Percentiles rank a stretch among this genome's conserved stretches.
phyloP scores from a whole-genome alignment of 2,329 filamentous ascomycete species.

The Colletotrichum graminicola region DNA sequence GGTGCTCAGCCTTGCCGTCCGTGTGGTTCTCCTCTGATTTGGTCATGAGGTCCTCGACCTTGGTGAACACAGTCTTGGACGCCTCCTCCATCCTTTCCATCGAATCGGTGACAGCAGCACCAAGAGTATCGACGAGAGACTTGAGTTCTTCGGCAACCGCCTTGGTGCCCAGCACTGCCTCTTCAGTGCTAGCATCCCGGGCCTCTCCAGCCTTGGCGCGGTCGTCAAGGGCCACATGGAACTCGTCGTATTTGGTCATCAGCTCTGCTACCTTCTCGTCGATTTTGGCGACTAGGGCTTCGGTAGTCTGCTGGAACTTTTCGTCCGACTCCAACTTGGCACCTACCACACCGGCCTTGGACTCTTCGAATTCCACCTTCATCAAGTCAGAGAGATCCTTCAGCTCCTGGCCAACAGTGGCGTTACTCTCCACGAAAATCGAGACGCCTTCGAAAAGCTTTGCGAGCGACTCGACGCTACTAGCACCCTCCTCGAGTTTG shows the following conservation, averaged over 20 bases:
- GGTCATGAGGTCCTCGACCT: conserved; percentile 81
- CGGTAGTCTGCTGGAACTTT: conserved; percentile 73
- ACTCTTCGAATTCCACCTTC: conserved; percentile 88
- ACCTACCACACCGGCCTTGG: conserved; percentile 82
- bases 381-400: conserved; percentile 81
- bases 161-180: conserved; percentile 81
- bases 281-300: conserved; percentile 66
- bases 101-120: conserved; percentile 82
- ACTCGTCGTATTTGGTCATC: conserved; percentile 88
- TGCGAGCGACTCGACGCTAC: conserved; percentile 78
- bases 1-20: conserved; percentile 82
- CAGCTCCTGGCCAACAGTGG: conserved; percentile 70
- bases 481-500: conserved; percentile 81
- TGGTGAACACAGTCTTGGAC: conserved; percentile 85
- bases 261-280: conserved; percentile 80
- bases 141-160: conserved; percentile 88
- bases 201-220: conserved; percentile 80
- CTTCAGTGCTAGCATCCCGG: conserved; percentile 78
- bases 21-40: conserved; percentile 82
- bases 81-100: conserved; percentile 90
- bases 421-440: conserved; percentile 71
- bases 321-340: conserved; percentile 87
- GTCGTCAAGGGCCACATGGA: conserved; percentile 79
- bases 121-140: conserved; percentile 85
- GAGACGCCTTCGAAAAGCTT: conserved; percentile 76